These are phyloP conservation scores for Suillus occidentalis DNA, from an alignment of 768 basidiomycete species.

Conservation along the genomic window DNA sequence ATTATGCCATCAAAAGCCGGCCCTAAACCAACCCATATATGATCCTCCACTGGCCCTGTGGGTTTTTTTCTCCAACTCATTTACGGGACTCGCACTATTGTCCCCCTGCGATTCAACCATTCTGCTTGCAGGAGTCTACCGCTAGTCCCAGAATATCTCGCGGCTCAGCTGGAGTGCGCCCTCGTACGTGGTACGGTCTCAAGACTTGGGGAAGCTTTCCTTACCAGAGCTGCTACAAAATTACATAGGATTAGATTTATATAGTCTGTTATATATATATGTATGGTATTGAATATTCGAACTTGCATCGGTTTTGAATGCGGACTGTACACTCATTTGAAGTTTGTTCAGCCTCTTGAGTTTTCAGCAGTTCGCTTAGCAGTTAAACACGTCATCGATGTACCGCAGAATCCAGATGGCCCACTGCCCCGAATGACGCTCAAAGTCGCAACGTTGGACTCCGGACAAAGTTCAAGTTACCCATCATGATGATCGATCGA, in stretches of 20 bases:
- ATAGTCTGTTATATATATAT: not conserved
- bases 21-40: conserved; percentile 1
- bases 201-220: conserved; percentile 28
- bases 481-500: too few species aligned
- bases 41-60: too few species aligned
- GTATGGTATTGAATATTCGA: too few species aligned
- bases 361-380: too few species aligned
- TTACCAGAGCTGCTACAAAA: conserved; percentile 35
- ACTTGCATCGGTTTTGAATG: too few species aligned
- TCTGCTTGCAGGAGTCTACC: conserved; percentile 35
- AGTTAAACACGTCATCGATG: too few species aligned
- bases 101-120: conserved; percentile 29
- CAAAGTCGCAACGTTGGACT: too few species aligned
- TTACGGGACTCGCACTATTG: conserved; percentile 38
- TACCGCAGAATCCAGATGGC: too few species aligned
- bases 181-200: conserved; percentile 10
- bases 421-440: too few species aligned
- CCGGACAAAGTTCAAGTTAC: too few species aligned
- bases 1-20: not conserved
- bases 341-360: too few species aligned
- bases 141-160: conserved; percentile 32
- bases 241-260: not conserved
- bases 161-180: conserved; percentile 30
- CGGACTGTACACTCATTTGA: too few species aligned
- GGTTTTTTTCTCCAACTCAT: conserved; percentile 22